Evolutionary conservation across 2,329 filamentous ascomycete genomes (phyloP), one percentile per base, ranked within the genome.

Genomic region (Colletotrichum liaoningense): DNA sequence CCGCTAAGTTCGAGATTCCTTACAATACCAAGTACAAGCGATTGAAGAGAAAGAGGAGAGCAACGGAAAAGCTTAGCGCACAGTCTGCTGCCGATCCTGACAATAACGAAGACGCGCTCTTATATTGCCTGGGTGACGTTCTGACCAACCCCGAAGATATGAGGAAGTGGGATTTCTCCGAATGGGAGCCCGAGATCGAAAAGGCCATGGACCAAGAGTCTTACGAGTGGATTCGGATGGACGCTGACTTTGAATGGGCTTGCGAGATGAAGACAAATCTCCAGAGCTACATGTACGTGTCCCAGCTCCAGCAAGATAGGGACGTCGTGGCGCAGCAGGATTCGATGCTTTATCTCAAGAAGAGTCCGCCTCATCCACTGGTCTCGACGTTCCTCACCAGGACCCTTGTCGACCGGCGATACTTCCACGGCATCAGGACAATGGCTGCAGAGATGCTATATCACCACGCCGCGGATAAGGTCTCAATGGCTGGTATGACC

Each of bases 21-120:
- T 99, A 99, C 84, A 98, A 98, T 79, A 99, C 97, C 0, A 99
- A 99, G 81, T 99, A 99, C 85, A 99, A 98, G 85, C 92, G 97
- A 9, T 88, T 99, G 3, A 99, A 99, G 86, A 89, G 81, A 91
- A 94, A 73, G 91, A 90, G 26, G 89, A 89, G 52, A 59, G 66
- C 85, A 62, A 81, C 80, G 56, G 80, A 77, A 67, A 63, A 87
- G 28, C 88, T 86, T 56, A 93, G 88, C 69, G 89, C 89, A 64
- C 93, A 93, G 79, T 87, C 88, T 59, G 82, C 82, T 30, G 82
- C 81, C 5, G 88, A 88, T 69, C 82, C 81, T 7, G 88, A 88
- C 69, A 88, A 89, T 8, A 91, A 94, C 67, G 93, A 97, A 67
- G 95, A 97, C 72, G 91, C 95, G 55, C 90, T 97, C 2, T 90